These are phyloP conservation scores for Planoprotostelium fungivorum DNA, from an alignment of 78 protist species.

Conservation along the genomic window DNA sequence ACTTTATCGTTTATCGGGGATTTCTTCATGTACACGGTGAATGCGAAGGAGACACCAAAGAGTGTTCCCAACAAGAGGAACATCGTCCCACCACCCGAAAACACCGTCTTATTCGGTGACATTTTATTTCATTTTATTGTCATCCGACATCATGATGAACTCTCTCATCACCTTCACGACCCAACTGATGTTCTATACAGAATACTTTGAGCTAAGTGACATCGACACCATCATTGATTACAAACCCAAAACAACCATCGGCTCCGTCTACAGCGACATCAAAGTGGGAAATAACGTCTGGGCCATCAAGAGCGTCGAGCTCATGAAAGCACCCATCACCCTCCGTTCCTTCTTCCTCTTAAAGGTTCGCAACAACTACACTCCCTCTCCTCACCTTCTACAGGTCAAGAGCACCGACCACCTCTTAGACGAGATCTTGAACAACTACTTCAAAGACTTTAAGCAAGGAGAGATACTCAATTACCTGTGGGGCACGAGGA, in stretches of 20 bases:
- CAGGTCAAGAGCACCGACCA: neutral
- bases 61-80: too few species aligned
- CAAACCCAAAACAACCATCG: neutral
- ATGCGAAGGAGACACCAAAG: neutral
- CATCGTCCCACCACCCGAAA: neutral
- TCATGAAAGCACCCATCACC: neutral
- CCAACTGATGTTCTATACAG: too few species aligned
- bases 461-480: neutral
- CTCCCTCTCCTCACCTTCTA: neutral
- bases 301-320: neutral
- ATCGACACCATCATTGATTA: neutral
- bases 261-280: neutral
- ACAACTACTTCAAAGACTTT: neutral
- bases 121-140: too few species aligned
- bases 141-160: neutral
- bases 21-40: neutral
- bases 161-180: neutral
- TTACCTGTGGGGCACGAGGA: neutral
- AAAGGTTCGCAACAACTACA: neutral
- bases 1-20: neutral
- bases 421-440: neutral
- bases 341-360: neutral
- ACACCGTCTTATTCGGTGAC: neutral
- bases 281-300: neutral
- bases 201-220: neutral